A percentile compares a stretch with the other conserved stretches of the same genome.
Evolutionary conservation across 2,329 filamentous ascomycete genomes (phyloP).

Genomic region (Trichophyton simii): DNA sequence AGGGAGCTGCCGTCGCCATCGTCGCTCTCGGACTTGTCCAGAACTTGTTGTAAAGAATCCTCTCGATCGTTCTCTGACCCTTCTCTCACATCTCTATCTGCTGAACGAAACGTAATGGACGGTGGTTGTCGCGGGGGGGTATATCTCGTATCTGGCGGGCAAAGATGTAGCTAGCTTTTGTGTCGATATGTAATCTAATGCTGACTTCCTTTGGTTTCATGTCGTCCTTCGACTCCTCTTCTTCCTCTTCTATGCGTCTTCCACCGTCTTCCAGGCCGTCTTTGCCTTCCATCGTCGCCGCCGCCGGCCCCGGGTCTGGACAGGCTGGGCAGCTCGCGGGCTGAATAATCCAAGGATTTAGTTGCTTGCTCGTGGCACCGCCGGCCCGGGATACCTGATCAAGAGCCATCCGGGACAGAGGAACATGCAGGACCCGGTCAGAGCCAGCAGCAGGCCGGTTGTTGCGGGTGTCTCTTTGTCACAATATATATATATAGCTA

Average conservation of each 20-base stretch:
- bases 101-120: constrained; percentile 18
- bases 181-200: constrained; percentile 17
- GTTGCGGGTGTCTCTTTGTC: too few species aligned
- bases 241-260: not conserved
- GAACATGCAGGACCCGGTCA: too few species aligned
- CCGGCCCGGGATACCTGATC: not conserved
- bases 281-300: not conserved
- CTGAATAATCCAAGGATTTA: not conserved
- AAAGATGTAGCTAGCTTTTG: constrained; percentile 51
- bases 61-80: not conserved
- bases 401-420: not conserved
- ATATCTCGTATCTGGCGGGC: constrained; percentile 28
- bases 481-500: too few species aligned
- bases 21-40: constrained; percentile 8
- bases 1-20: constrained; percentile 7
- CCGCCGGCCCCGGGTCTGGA: not conserved
- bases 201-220: not conserved
- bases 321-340: not conserved
- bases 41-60: constrained; percentile 3
- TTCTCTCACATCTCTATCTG: not conserved
- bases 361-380: not conserved
- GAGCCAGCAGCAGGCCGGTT: too few species aligned
- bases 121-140: constrained; percentile 61
- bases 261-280: not conserved
- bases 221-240: not conserved